Base-by-base conservation (phyloP, 257 asterid genomes). In the Buddleja alternifolia region DNA sequence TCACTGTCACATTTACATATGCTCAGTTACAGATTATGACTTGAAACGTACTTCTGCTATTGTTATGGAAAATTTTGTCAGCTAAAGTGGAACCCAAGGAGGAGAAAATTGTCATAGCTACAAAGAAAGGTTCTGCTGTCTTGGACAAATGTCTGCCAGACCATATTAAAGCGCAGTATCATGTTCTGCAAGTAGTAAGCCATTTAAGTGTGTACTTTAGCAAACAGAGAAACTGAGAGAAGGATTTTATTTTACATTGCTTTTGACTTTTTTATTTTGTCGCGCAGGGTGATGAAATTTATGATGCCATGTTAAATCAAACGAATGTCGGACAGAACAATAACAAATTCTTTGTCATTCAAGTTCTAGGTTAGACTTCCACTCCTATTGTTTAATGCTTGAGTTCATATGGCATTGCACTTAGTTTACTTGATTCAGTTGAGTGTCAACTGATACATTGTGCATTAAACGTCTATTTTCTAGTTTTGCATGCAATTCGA, bases 301-400 rank as follows among this genome's bases (percentile, higher is more conserved):
- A 88, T 74, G 98, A 93, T 74, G 97, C 96, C 78, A 88, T 86
- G 84, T 73, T 93, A 88, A 93, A 93, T 82, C 98, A 93, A 77
- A 90, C 97, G 57, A 93, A 93, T 73, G 81, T 93, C 5, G 92
- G 92, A 74, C 82, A 77, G 72, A 93, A 93, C 85, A 93, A 93
- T 79, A 93, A 93, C 83, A 93, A 93, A 76, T 93, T 85, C 77
- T 90, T 78, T 60, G 82, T 85, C 77, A 78, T 93, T 74, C 95
- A 92, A 84, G 82, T 79, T 77, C 77, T 88, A 73, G 96, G 98
- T 90, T 41, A 75, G 46, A 24, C 75, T 67, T 73, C 67, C 36
- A 9, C 52, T 71, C 72, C 16, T 39, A 32, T 67, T 70, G 10
- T 71, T 7, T 60, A 32, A 36, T 50, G 59, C 65, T 68, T 15